A percentile compares a stretch with the other conserved stretches of the same genome.
Evolutionary conservation across 1,284 basidiomycete genomes (phyloP).

Genomic region (Garcileccinum viscosum): DNA sequence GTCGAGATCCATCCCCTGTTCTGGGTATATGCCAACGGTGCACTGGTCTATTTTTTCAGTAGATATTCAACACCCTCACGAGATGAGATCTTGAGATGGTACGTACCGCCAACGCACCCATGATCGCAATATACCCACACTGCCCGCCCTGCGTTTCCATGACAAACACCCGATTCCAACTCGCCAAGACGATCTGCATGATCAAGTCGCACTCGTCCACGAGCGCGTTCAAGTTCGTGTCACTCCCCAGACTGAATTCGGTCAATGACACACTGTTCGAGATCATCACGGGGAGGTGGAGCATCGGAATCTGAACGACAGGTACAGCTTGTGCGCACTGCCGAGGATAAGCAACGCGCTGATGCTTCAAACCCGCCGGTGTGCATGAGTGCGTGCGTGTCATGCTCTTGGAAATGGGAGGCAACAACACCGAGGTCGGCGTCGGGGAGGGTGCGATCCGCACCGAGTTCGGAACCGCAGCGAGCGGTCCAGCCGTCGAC

Average conservation of each 20-base stretch:
- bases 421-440: too few relatives aligned
- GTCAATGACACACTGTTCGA: constrained; percentile 98
- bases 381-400: constrained; percentile 83
- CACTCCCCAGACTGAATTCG: constrained; percentile 93
- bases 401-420: constrained; percentile 87
- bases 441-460: too few relatives aligned
- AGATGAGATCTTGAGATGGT: too few relatives aligned
- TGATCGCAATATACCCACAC: constrained; percentile 97
- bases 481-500: too few relatives aligned
- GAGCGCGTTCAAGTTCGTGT: constrained; percentile 96
- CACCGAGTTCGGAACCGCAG: too few relatives aligned
- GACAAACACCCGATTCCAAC: constrained; percentile 94
- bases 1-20: too few relatives aligned
- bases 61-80: too few relatives aligned
- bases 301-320: constrained; percentile 94
- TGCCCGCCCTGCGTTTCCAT: constrained; percentile 98
- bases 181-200: too few relatives aligned
- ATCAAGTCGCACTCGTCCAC: constrained; percentile 96
- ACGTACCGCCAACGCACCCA: too few relatives aligned
- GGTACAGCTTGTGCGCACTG: constrained; percentile 81
- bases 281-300: constrained; percentile 92
- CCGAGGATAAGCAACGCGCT: constrained; percentile 81
- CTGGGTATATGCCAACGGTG: too few relatives aligned
- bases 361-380: constrained; percentile 97
- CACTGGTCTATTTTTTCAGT: too few relatives aligned